Evolutionary conservation across 2,329 filamentous ascomycete species (phyloP), one percentile per base, ranked within the genome.

Genomic region (Exophiala viscosa): DNA sequence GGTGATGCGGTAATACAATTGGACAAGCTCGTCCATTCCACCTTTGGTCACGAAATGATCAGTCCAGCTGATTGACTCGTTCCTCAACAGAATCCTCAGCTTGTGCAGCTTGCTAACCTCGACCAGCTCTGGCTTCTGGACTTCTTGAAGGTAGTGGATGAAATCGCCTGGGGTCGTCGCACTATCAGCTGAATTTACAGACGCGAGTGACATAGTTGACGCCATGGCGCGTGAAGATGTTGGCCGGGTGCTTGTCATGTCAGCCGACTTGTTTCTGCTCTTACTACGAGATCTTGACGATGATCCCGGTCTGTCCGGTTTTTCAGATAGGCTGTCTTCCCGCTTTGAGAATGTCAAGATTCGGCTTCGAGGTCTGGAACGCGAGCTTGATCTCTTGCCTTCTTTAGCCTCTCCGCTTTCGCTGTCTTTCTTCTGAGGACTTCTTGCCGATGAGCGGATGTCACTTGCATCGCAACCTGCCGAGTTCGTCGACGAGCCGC

Each of bases 81-180:
- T 97, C 14, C 93, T 84, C 48, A 99, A 78, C 47, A 97, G 73
- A 15, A 96, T 79, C 11, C 92, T 84, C 41, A 99, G 79, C 72
- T 97, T 97, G 73, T 97, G 93, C 33, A 99, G 74, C 67, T 93
- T 92, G 40, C 91, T 90, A n/a, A 97, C 88, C 68, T 97, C 92
- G 8, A 96, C 86, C 35, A 84, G 76, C 64, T 93, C 83, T 0
- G 90, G 90, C 70, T 89, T 87, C 61, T 85, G 86, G 1, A 88
- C 85, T 69, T 90, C 91, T 64, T 82, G 81, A 62, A 96, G 73
- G 67, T 96, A 96, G 17, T 82, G 78, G 34, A 97, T 90, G 71
- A 95, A 96, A 65, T 96, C 90, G 38, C 83, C 80, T 0, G 91
- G 89, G 6, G 84, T 80, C 47, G 88, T 84, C 41, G 88, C 81